Evolutionary conservation across 345 rosid species (phyloP).

Genomic region (Eucalyptus shirleyi): DNA sequence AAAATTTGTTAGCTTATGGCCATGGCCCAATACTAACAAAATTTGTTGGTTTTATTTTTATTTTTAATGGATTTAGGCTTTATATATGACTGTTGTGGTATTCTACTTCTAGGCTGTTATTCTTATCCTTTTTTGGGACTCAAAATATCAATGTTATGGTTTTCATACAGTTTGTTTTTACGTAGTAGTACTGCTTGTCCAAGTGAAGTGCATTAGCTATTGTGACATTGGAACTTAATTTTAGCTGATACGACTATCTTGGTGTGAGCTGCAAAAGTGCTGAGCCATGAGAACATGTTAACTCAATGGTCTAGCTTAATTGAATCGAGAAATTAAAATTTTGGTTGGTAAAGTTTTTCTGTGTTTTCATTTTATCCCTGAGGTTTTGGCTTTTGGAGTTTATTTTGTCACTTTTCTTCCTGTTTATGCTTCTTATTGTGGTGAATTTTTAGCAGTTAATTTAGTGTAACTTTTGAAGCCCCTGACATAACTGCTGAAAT

Average conservation of each 20-base stretch:
- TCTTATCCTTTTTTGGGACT: neutral
- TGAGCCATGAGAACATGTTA: neutral
- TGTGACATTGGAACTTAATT: neutral
- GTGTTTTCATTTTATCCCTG: neutral
- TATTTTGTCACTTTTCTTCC: neutral
- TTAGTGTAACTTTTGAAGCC: neutral
- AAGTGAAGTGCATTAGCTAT: neutral
- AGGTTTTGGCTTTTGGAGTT: neutral
- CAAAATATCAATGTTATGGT: neutral
- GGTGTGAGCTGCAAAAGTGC: neutral
- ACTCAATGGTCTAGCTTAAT: neutral
- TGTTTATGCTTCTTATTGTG: neutral
- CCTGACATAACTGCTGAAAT: neutral
- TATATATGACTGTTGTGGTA: neutral
- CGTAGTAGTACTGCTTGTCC: neutral
- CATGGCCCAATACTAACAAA: neutral
- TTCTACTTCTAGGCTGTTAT: neutral
- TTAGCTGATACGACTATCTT: neutral
- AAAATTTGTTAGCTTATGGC: neutral
- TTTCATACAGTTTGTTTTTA: neutral
- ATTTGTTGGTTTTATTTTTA: neutral
- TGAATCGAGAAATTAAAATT: neutral
- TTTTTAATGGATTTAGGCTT: neutral
- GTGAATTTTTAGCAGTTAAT: neutral
- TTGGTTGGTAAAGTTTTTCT: neutral